Conservation (phyloP, 1,284 basidiomycete genomes). For the Takashimella tepidaria region DNA sequence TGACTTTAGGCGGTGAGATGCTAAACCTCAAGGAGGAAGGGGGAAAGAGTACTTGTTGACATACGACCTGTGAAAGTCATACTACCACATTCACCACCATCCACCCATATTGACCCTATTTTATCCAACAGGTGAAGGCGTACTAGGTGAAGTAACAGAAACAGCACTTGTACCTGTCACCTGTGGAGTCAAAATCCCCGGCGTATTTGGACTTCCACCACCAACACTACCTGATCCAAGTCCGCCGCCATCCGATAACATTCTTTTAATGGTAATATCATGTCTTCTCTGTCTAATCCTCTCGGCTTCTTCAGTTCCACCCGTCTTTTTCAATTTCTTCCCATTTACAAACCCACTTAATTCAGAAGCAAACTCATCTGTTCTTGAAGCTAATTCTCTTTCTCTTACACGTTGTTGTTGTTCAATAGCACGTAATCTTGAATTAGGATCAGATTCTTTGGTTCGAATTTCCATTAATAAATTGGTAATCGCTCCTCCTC, state of each 20-base stretch:
- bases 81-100: no score
- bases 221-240: not conserved
- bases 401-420: conserved; percentile 72
- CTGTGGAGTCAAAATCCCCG: conserved; percentile 3
- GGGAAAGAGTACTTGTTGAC: no score
- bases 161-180: not conserved
- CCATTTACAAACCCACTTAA: conserved; percentile 72
- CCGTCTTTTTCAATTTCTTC: conserved; percentile 86
- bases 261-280: conserved; percentile 76
- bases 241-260: conserved; percentile 55
- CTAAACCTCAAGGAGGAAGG: no score
- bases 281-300: conserved; percentile 74
- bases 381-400: conserved; percentile 61
- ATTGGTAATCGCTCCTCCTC: conserved; percentile 56
- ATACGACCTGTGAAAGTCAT: no score
- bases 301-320: conserved; percentile 86
- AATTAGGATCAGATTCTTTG: conserved; percentile 69
- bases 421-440: conserved; percentile 82
- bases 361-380: conserved; percentile 69
- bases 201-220: conserved; percentile 5
- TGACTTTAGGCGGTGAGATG: no score
- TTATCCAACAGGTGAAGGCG: no score
- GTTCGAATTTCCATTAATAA: conserved; percentile 78
- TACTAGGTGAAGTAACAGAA: no score
- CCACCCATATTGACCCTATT: no score